These are phyloP conservation scores for Cardiospermum halicacabum DNA, from an alignment of 345 rosid species.

Conservation along the genomic window DNA sequence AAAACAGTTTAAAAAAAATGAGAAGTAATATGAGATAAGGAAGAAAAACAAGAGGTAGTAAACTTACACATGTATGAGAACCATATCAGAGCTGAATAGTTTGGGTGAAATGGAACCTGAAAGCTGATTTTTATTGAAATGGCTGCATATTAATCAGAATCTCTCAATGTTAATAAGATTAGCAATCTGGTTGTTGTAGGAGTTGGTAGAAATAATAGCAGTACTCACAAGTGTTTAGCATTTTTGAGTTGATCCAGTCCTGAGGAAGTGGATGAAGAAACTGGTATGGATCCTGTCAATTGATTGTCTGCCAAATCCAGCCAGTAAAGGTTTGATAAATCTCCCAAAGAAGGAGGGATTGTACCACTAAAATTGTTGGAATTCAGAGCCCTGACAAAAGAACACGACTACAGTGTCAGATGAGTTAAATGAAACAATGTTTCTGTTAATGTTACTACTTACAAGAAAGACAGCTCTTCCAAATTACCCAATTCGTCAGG, in stretches of 20 bases:
- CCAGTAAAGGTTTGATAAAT: constrained; percentile 75
- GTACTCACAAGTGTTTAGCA: constrained; percentile 86
- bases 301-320: constrained; percentile 88
- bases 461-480: constrained; percentile 77
- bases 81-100: constrained; percentile 74
- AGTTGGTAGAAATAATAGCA: background rate
- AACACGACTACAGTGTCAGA: no score
- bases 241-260: constrained; percentile 75
- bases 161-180: no score
- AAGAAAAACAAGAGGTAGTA: background rate
- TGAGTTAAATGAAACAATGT: background rate
- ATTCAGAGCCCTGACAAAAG: constrained; percentile 94
- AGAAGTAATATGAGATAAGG: background rate
- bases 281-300: constrained; percentile 70
- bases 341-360: constrained; percentile 78
- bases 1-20: constrained; percentile 5
- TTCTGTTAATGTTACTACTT: constrained; percentile 21
- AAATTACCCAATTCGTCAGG: constrained; percentile 83
- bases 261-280: constrained; percentile 46
- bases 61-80: constrained; percentile 83
- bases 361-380: constrained; percentile 76
- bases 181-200: no score
- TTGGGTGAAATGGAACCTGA: constrained; percentile 64
- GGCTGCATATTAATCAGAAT: constrained; percentile 47
- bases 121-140: constrained; percentile 89